Percentiles rank a stretch among this genome's conserved stretches.
These are phyloP conservation scores for Chlorella sp. DNA, from an alignment of 139 green algal species.

Conservation along the genomic window DNA sequence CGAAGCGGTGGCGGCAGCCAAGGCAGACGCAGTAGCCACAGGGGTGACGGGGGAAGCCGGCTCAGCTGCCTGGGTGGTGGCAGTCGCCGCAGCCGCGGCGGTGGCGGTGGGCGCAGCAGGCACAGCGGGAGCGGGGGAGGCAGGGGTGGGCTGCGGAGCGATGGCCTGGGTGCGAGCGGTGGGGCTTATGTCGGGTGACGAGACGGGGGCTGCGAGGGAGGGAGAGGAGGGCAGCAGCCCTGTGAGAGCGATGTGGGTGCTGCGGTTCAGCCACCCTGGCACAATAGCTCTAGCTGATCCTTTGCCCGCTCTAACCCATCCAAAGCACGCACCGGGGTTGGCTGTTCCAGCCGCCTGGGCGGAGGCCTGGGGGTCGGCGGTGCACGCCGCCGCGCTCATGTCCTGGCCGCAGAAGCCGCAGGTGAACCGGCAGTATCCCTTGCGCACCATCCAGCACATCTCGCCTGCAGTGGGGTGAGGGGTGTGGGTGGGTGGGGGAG, in stretches of 20 bases:
- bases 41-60: too few relatives aligned
- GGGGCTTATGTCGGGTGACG: background rate
- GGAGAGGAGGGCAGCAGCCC: background rate
- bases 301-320: too few relatives aligned
- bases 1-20: too few relatives aligned
- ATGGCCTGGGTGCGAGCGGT: background rate
- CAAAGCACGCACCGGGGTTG: background rate
- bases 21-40: too few relatives aligned
- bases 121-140: too few relatives aligned
- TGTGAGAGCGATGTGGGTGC: background rate
- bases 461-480: background rate
- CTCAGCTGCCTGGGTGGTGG: too few relatives aligned
- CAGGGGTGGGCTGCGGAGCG: too few relatives aligned
- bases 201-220: background rate
- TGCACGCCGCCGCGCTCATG: background rate
- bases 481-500: background rate
- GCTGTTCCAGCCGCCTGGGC: background rate
- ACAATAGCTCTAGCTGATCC: too few relatives aligned
- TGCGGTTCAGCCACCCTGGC: too few relatives aligned
- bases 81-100: too few relatives aligned
- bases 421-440: slow-evolving; percentile 29
- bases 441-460: slow-evolving; percentile 7
- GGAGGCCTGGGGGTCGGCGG: background rate
- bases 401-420: slow-evolving; percentile 29
- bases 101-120: too few relatives aligned